A percentile compares a stretch with the other conserved stretches of the same genome.
Evolutionary conservation across 2,329 filamentous ascomycete species (phyloP).

Genomic region (Talaromyces verruculosus): DNA sequence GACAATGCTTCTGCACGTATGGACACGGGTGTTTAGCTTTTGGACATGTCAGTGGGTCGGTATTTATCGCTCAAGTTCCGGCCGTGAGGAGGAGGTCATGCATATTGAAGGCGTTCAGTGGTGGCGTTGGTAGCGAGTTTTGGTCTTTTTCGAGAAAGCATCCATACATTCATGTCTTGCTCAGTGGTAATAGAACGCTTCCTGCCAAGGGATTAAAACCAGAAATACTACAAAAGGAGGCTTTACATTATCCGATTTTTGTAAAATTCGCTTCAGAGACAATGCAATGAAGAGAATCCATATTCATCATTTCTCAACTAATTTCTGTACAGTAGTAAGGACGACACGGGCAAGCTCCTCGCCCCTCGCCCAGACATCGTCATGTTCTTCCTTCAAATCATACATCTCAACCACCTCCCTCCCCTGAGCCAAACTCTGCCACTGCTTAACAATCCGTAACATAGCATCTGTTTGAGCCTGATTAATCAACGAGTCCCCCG

Average conservation of each 20-base stretch:
- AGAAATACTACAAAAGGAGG: constrained; percentile 3
- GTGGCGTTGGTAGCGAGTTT: constrained; percentile 16
- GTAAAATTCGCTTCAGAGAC: neutral
- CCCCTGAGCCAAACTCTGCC: constrained; percentile 48
- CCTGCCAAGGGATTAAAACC: constrained; percentile 5
- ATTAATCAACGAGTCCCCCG: constrained; percentile 45
- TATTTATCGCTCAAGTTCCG: neutral
- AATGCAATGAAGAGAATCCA: neutral
- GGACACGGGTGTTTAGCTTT: constrained; percentile 33
- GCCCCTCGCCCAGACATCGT: constrained; percentile 45
- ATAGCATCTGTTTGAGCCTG: constrained; percentile 41
- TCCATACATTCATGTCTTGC: constrained; percentile 13
- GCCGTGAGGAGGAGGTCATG: constrained; percentile 6
- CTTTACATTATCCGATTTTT: neutral
- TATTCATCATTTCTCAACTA: constrained; percentile 20
- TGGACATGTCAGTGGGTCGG: neutral
- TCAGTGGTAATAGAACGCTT: constrained; percentile 15
- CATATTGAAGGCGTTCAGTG: constrained; percentile 20
- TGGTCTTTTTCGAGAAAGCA: constrained; percentile 8
- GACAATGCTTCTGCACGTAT: constrained; percentile 39
- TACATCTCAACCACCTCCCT: constrained; percentile 41
- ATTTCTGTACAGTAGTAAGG: constrained; percentile 31
- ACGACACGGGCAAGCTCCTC: constrained; percentile 43
- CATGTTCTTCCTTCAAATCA: constrained; percentile 41
- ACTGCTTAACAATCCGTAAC: constrained; percentile 53